Base-by-base conservation (phyloP, 2,329 filamentous ascomycete species). In the Corinectria fuckeliana region DNA sequence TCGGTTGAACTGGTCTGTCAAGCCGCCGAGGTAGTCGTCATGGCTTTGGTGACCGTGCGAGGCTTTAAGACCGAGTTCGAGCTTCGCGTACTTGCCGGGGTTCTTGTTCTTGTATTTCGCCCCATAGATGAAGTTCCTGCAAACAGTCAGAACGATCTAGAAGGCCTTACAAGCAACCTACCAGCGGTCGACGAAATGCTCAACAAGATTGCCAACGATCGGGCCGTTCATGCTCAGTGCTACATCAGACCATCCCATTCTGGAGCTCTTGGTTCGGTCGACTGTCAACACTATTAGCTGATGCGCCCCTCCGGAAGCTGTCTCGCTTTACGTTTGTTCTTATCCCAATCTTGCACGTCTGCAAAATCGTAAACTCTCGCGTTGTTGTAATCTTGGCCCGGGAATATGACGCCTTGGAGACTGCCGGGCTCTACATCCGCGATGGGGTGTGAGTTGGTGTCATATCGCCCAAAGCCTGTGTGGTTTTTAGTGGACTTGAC, bases 221-320 rank as follows among this genome's bases (percentile, higher is more conserved):
- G 88, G 88, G 0, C 93, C 93, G 13, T 83, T 83, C 57, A 97
- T 75, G 67, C 88, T 92, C 56, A 97, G 81, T 10, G 90, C 88
- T 58, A 97, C 85, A 75, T 97, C 93, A 13, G 91, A 92, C 93
- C 93, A 97, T 18, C 93, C 93, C 92, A 97, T 97, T 60, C 93
- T 86, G 2, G 91, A 92, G 75, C 83, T 91, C 70, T 88, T 86
- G 10, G 88, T 89, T 49, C 93, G 86, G 69, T 96, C 90, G 18
- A 97, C 82, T 85, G 48, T 8, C 3, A 8, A 18, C 1, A 6
- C 6, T 50, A 34, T 44, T 8, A 58, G 10, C 4, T 5, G 3
- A 11, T 9, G 10, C 28, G 7, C 18, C 18, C 5, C 3, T 11
- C 6, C 9, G 13, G 8, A 34, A 14, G 13, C 7, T 13, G 11